Evolutionary conservation across 129 eudicot genomes (phyloP).

Genomic region (Escallonia herrerae): DNA sequence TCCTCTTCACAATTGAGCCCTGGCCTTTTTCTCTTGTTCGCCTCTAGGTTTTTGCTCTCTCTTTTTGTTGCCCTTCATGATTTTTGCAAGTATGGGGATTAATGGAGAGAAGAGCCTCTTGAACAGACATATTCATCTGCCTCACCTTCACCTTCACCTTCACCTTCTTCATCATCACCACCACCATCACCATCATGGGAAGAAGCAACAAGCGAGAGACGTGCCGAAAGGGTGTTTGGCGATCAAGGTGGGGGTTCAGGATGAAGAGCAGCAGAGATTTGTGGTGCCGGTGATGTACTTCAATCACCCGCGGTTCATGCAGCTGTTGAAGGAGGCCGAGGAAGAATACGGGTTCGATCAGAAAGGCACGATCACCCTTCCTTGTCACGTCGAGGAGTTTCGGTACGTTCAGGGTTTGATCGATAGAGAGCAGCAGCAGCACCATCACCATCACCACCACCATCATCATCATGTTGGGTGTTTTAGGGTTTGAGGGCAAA

Average conservation of each 20-base stretch:
- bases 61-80: neutral
- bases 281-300: slow-evolving; percentile 47
- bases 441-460: slow-evolving; percentile 12
- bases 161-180: slow-evolving; percentile 13
- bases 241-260: slow-evolving; percentile 43
- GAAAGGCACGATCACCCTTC: slow-evolving; percentile 52
- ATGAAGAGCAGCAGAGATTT: slow-evolving; percentile 44
- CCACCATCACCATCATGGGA: slow-evolving; percentile 5
- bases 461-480: slow-evolving; percentile 28
- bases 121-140: neutral
- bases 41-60: neutral
- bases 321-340: slow-evolving; percentile 47
- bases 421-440: slow-evolving; percentile 18
- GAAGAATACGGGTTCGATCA: slow-evolving; percentile 66
- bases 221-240: slow-evolving; percentile 67
- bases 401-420: slow-evolving; percentile 25
- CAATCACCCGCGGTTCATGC: slow-evolving; percentile 50
- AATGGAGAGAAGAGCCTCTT: neutral
- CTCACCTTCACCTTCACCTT: slow-evolving; percentile 2
- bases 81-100: neutral
- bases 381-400: slow-evolving; percentile 50
- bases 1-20: neutral
- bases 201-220: slow-evolving; percentile 5
- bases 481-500: slow-evolving; percentile 32
- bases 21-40: neutral